Conservation (phyloP, 2,329 filamentous ascomycete genomes). For the Aspergillus udagawae region DNA sequence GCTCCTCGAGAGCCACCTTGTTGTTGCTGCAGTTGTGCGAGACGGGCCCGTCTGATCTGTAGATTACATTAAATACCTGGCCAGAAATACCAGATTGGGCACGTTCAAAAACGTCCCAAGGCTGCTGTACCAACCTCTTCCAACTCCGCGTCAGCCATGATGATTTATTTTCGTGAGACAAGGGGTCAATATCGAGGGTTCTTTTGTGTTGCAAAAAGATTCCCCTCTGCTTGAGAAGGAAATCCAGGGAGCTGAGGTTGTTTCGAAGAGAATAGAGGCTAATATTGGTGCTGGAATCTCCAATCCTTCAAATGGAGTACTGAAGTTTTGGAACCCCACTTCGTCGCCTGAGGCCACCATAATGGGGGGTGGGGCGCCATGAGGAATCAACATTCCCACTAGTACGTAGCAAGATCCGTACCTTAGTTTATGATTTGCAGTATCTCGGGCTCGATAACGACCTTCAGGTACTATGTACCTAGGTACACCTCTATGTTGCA, state of each 20-base stretch:
- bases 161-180: slow-evolving; percentile 5
- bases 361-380: slow-evolving; percentile 13
- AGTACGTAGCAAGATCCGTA: background rate
- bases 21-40: slow-evolving; percentile 90
- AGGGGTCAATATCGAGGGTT: background rate
- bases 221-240: background rate
- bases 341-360: slow-evolving; percentile 15
- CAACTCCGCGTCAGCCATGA: slow-evolving; percentile 63
- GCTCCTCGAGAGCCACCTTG: slow-evolving; percentile 50
- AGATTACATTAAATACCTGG: slow-evolving; percentile 7
- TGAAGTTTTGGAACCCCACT: slow-evolving; percentile 18
- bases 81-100: background rate
- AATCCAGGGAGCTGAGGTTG: background rate
- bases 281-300: background rate
- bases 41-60: slow-evolving; percentile 84
- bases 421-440: no score
- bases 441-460: background rate
- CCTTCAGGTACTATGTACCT: background rate
- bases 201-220: background rate
- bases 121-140: slow-evolving; percentile 49
- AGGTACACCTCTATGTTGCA: background rate
- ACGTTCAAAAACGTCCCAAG: background rate
- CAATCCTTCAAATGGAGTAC: background rate
- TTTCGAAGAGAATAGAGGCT: background rate
- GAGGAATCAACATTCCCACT: background rate